A percentile compares a stretch with the other conserved stretches of the same genome.
Conservation (phyloP, 805 yeast species). For the Candida cerambycidarum region DNA sequence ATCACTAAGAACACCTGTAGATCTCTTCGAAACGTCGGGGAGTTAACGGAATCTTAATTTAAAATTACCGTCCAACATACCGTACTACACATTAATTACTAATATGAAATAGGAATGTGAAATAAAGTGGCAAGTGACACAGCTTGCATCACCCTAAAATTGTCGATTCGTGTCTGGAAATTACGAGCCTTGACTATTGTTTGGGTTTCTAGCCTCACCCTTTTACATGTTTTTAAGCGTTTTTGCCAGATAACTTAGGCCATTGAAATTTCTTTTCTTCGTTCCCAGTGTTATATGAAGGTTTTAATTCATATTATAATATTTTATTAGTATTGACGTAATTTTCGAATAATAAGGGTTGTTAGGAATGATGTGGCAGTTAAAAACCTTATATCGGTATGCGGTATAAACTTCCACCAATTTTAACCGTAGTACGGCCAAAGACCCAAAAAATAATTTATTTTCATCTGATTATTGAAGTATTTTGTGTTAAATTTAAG, state of each 20-base stretch:
- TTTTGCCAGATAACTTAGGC: neutral
- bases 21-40: no score
- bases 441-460: no score
- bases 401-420: no score
- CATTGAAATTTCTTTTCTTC: neutral
- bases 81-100: neutral
- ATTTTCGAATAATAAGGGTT: neutral
- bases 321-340: no score
- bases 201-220: neutral
- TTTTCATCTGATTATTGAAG: no score
- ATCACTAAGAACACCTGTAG: no score
- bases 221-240: no score
- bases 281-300: neutral
- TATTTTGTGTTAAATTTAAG: no score
- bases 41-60: no score
- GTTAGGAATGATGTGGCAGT: neutral
- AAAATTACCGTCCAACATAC: neutral
- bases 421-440: neutral
- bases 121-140: constrained; percentile 4
- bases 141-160: constrained; percentile 3
- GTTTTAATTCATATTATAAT: neutral
- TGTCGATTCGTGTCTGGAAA: constrained; percentile 8
- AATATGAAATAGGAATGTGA: neutral
- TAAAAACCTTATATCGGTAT: neutral
- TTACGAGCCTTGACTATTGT: neutral